Evolutionary conservation across 257 asterid genomes (phyloP).

Genomic region (Rehmannia glutinosa): DNA sequence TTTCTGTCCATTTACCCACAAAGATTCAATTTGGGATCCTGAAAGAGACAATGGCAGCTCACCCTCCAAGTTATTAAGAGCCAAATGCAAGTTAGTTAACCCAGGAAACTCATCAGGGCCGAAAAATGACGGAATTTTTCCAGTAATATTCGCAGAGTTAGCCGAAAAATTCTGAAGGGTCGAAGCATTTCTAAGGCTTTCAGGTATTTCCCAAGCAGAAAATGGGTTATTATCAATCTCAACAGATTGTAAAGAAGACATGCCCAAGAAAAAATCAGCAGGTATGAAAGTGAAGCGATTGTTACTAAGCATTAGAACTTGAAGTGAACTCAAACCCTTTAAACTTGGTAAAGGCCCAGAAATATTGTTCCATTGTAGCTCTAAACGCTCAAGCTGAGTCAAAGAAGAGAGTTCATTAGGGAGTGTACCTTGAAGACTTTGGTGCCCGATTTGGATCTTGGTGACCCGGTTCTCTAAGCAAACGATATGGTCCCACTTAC

Average conservation of each 20-base stretch:
- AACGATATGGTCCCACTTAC: constrained; percentile 60
- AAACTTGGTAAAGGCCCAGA: constrained; percentile 80
- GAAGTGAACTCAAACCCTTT: constrained; percentile 57
- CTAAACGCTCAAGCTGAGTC: constrained; percentile 61
- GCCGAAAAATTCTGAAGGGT: constrained; percentile 73
- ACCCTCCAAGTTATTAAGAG: constrained; percentile 70
- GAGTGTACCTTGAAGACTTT: constrained; percentile 63
- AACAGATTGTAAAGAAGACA: constrained; percentile 67
- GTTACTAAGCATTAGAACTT: constrained; percentile 61
- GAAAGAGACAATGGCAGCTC: constrained; percentile 60
- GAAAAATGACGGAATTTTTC: constrained; percentile 54
- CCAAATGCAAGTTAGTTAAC: constrained; percentile 67
- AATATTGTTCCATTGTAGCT: constrained; percentile 79
- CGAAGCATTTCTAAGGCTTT: constrained; percentile 58
- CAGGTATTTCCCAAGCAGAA: constrained; percentile 64
- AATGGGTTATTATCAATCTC: constrained; percentile 78
- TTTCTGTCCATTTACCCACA: constrained; percentile 90
- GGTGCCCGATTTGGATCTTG: constrained; percentile 83
- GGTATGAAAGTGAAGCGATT: constrained; percentile 68
- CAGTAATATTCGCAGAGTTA: constrained; percentile 67
- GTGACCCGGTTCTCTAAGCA: constrained; percentile 70
- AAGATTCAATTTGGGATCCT: constrained; percentile 60
- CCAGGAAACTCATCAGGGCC: constrained; percentile 79
- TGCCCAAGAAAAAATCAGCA: constrained; percentile 66
- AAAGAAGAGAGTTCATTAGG: constrained; percentile 56